Conservation (phyloP, 2,329 filamentous ascomycete species). For the Exophiala calicioides region DNA sequence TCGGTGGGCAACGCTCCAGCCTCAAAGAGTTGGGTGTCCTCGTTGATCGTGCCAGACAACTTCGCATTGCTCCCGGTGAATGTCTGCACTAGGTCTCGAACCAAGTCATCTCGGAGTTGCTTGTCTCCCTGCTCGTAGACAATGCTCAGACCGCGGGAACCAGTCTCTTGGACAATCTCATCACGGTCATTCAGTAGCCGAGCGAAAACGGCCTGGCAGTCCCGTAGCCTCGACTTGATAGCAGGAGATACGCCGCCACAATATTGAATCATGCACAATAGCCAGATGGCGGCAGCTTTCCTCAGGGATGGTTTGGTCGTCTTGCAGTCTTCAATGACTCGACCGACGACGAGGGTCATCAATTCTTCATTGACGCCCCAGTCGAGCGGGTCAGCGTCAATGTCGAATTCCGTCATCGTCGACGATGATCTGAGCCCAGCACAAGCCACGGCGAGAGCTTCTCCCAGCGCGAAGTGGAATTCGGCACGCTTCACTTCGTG, state of each 20-base stretch:
- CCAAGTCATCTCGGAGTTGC: conserved; percentile 75
- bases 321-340: conserved; percentile 74
- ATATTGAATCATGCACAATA: conserved; percentile 87
- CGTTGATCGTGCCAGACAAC: conserved; percentile 72
- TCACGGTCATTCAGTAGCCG: conserved; percentile 82
- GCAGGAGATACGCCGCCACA: conserved; percentile 71
- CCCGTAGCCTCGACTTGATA: conserved; percentile 71
- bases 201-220: conserved; percentile 86
- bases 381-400: conserved; percentile 58
- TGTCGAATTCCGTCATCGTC: conserved; percentile 72
- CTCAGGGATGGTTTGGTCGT: conserved; percentile 84
- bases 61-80: conserved; percentile 79
- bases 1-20: conserved; percentile 86
- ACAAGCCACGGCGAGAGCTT: conserved; percentile 77
- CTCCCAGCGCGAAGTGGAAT: conserved; percentile 85
- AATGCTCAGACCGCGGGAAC: conserved; percentile 83
- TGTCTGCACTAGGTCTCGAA: conserved; percentile 81
- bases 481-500: conserved; percentile 85
- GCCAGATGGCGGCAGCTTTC: conserved; percentile 93
- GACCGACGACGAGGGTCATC: conserved; percentile 64
- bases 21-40: conserved; percentile 91
- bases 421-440: conserved; percentile 82
- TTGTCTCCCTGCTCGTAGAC: conserved; percentile 92
- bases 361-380: conserved; percentile 38
- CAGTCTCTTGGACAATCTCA: conserved; percentile 92